Percentiles rank a stretch among this genome's conserved stretches.
phyloP scores from a whole-genome alignment of 352 stramenopile genomes.

The Globisporangium parvum region DNA sequence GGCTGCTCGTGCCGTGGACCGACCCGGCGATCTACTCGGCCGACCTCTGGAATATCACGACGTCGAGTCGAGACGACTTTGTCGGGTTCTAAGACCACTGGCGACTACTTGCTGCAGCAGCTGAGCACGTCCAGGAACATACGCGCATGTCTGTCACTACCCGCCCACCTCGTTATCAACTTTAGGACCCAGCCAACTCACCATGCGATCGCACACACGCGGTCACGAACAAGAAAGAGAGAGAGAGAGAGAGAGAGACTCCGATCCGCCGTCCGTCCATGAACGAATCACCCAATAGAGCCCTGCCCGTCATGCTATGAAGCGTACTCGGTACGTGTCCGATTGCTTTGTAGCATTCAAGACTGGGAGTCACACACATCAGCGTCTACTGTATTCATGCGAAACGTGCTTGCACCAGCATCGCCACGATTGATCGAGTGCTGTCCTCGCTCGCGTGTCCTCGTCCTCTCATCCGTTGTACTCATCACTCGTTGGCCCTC shows the following conservation, averaged over 20 bases:
- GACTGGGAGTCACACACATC: too few relatives aligned
- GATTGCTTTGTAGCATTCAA: background rate
- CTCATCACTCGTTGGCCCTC: background rate
- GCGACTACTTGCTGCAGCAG: background rate
- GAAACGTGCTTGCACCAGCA: background rate
- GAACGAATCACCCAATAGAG: slow-evolving; percentile 2
- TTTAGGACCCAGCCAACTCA: too few relatives aligned
- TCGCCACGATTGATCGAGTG: too few relatives aligned
- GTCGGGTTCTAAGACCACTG: slow-evolving; percentile 22
- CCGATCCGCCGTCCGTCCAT: background rate
- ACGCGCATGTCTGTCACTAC: too few relatives aligned
- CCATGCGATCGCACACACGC: too few relatives aligned
- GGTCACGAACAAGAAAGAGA: too few relatives aligned
- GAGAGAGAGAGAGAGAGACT: background rate
- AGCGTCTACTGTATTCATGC: slow-evolving; percentile 9
- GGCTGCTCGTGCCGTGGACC: slow-evolving; percentile 68
- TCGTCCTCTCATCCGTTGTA: too few relatives aligned
- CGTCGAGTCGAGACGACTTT: slow-evolving; percentile 33
- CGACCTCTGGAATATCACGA: slow-evolving; percentile 77
- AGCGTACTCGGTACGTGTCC: too few relatives aligned
- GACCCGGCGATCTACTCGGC: slow-evolving; percentile 76
- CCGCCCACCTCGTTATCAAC: too few relatives aligned
- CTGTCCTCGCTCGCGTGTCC: too few relatives aligned
- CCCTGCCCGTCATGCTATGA: background rate
- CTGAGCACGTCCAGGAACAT: background rate